Evolutionary conservation across 148 eudicot genomes (phyloP).

Genomic region (Arbutus unedo): DNA sequence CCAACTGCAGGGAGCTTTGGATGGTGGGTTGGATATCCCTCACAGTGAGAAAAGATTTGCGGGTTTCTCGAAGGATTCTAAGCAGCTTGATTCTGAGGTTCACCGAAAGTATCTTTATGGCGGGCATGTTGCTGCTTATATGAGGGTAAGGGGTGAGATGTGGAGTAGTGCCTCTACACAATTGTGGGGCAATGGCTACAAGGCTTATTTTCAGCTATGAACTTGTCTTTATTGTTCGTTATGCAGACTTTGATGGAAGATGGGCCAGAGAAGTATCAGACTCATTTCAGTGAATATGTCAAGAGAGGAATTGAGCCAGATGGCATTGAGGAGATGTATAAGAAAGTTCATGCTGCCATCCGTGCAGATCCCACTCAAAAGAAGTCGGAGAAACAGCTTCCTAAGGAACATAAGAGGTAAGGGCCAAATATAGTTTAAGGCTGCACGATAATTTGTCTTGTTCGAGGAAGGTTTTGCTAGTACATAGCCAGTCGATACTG

Average conservation of each 20-base stretch:
- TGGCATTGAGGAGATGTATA: constrained; percentile 60
- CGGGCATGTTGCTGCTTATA: constrained; percentile 75
- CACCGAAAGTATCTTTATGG: constrained; percentile 81
- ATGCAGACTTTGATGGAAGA: constrained; percentile 62
- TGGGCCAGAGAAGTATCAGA: constrained; percentile 85
- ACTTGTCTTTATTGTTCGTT: background rate
- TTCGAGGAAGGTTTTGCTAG: background rate
- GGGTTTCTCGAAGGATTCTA: constrained; percentile 64
- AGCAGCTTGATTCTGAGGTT: constrained; percentile 67
- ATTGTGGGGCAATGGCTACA: background rate
- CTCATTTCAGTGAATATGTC: constrained; percentile 61
- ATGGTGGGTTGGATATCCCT: constrained; percentile 82
- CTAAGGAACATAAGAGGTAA: constrained; percentile 70
- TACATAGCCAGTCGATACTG: background rate
- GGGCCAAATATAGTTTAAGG: background rate
- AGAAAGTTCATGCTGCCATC: constrained; percentile 83
- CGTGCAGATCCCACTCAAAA: constrained; percentile 65
- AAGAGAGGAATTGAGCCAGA: constrained; percentile 63
- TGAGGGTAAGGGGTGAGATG: constrained; percentile 40
- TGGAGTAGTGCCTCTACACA: background rate
- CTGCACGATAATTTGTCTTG: background rate
- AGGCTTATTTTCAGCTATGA: background rate
- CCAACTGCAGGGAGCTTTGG: constrained; percentile 63
- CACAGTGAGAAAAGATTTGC: constrained; percentile 86
- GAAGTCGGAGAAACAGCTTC: constrained; percentile 56